Base-by-base conservation (phyloP, 768 basidiomycete species). In the Tremella fuciformis region DNA sequence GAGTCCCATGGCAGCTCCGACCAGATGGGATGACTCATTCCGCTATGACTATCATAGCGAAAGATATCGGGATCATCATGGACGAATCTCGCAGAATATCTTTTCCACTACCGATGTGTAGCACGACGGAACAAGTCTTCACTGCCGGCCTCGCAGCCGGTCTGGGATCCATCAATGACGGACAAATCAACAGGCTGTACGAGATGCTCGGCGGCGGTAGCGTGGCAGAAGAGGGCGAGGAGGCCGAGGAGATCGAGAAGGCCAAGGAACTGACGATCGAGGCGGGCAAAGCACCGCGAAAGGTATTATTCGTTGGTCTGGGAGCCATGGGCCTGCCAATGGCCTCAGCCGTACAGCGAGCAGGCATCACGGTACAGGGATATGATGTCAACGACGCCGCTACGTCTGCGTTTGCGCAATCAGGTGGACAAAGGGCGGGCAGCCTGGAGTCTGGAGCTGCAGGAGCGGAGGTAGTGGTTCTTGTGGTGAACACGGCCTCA, bases 21-120 rank as follows among this genome's bases (percentile, higher is more conserved):
- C 59, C 65, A 56, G 65, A 70, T 48, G 69, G 66, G 3, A 53
- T 67, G 15, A 63, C 65, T 2, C 65, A 68, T 54, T 74, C 72
- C n/a, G 67, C 70, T 25, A 71, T 74, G 69, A 67, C 67, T 9
- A 74, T 74, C 60, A 64, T 67, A 48, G 57, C 57, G 44, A 74
- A 74, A 51, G 71, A 74, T 47, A 56, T 66, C 22, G 71, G 71
- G 24, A 73, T 75, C 57, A 67, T 75, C 50, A 69, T 71, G 65
- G 73, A 73, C 53, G 73, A 73, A 50, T 65, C 73, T 13, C 55
- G 67, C 3, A 25, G 59, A 2, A 29, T 60, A 1, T 21, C 24
- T 13, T 69, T 75, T 51, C 73, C 66, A 7, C 60, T 60, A n/a
- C 71, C 64, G 11, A 44, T 73, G 13, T 65, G 66, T 19, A 25